Conservation (phyloP, 106 monocot genomes). For the Dioscorea zingiberensis region DNA sequence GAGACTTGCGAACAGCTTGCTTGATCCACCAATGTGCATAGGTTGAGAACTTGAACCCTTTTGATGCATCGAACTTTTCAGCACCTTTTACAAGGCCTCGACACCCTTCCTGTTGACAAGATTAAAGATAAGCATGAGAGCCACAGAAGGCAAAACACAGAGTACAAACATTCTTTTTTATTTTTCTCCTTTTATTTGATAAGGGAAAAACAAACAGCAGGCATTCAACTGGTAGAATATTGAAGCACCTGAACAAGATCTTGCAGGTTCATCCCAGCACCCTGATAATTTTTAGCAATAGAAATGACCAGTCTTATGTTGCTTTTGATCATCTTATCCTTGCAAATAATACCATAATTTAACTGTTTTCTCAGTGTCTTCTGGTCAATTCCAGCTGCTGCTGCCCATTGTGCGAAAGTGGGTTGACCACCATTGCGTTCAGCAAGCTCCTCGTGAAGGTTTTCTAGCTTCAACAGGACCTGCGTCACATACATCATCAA, state of each 20-base stretch:
- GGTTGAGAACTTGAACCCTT: conserved; percentile 96
- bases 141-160: neutral
- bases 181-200: no score
- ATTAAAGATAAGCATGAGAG: conserved; percentile 10
- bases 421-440: conserved; percentile 65
- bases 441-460: conserved; percentile 51
- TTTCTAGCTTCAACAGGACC: conserved; percentile 71
- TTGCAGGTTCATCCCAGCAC: conserved; percentile 76
- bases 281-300: conserved; percentile 88
- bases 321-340: conserved; percentile 91
- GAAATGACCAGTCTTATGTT: conserved; percentile 97
- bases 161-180: neutral
- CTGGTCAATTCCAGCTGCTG: conserved; percentile 63
- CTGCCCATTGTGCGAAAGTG: conserved; percentile 80
- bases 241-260: conserved; percentile 93
- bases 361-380: conserved; percentile 58
- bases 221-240: no score
- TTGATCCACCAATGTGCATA: conserved; percentile 99
- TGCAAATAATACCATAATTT: conserved; percentile 63
- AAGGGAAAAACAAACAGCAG: no score
- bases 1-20: conserved; percentile 86
- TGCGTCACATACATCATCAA: conserved; percentile 11
- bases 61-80: conserved; percentile 98
- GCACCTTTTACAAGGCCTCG: conserved; percentile 80
- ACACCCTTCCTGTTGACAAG: conserved; percentile 73